phyloP scores from a whole-genome alignment of 2,329 filamentous ascomycete genomes.

The Penicillium capsulatum region DNA sequence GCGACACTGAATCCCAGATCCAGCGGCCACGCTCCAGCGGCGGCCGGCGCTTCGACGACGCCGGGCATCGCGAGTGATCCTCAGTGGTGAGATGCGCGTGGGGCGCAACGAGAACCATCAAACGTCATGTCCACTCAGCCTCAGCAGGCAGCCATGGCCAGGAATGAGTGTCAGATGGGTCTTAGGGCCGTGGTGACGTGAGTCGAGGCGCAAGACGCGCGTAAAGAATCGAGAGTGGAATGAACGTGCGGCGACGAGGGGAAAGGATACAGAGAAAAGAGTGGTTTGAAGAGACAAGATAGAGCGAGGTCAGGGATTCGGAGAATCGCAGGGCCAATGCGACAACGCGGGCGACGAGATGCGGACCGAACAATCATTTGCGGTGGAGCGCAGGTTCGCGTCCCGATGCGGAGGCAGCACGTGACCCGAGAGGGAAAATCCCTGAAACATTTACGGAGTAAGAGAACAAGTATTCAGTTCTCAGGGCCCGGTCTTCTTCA shows the following conservation, averaged over 20 bases:
- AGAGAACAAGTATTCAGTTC: neutral
- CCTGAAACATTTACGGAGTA: conserved; percentile 11
- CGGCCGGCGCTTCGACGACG: conserved; percentile 34
- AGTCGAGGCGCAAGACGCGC: neutral
- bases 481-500: too few relatives aligned
- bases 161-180: neutral
- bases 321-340: neutral
- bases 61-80: conserved; percentile 38
- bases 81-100: conserved; percentile 37
- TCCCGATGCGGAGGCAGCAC: conserved; percentile 23
- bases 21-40: conserved; percentile 24
- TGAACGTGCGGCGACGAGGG: too few relatives aligned
- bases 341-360: neutral
- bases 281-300: too few relatives aligned
- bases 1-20: conserved; percentile 56
- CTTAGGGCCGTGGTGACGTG: neutral
- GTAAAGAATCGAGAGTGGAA: neutral
- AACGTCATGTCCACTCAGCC: conserved; percentile 38
- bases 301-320: too few relatives aligned
- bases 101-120: conserved; percentile 34
- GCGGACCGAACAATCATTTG: neutral
- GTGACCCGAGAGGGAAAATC: conserved; percentile 21
- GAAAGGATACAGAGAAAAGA: too few relatives aligned
- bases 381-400: conserved; percentile 17
- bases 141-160: conserved; percentile 9